Base-by-base conservation (phyloP, 1,139 yeast species). In the Saccharomyces hybrid region DNA sequence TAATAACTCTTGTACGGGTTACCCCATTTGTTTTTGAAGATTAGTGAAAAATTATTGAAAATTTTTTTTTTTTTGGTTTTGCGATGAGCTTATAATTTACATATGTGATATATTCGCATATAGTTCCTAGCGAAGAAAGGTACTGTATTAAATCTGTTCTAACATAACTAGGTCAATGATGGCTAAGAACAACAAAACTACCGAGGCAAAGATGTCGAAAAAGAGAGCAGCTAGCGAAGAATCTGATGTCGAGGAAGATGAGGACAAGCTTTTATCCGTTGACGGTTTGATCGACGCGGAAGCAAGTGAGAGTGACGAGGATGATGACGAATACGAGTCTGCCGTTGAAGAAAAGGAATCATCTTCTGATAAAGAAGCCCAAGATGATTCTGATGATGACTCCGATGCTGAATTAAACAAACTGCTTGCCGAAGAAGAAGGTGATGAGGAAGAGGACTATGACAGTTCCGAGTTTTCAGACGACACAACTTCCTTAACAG, bases 391-490 rank as follows among this genome's bases (percentile, higher is more conserved):
- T 27, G 69, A 66, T 8, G 70, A 66, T 41, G 71, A 82, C 58
- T 80, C 84, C 1, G 89, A 84, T 60, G 83, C 78, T 4, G 89
- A 84, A 63, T 74, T 83, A 57, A 82, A 84, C 63, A 71, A 73
- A 51, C 73, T 84, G 34, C 65, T 85, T 41, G 87, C 81, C 2
- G 82, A 78, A 60, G 78, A 75, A 56, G 78, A 69, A 54, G 72
- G 63, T 23, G 72, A 61, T 4, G 72, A 59, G 1, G 71, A 67
- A 38, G 70, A 60, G 13, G 75, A 68, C 2, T 70, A 70, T 44
- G 60, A 59, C 49, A 60, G 63, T n/a, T 60, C 69, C 19, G 70
- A 65, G 48, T 66, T 62, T 49, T 65, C 66, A 13, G 70, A 66
- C 49, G 83, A 79, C 34, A 68, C 79, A 1, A 63, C 64, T 23